Evolutionary conservation across 148 eudicot species (phyloP), one percentile per base, ranked within the genome.

Genomic region (Fallopia convolvulus): DNA sequence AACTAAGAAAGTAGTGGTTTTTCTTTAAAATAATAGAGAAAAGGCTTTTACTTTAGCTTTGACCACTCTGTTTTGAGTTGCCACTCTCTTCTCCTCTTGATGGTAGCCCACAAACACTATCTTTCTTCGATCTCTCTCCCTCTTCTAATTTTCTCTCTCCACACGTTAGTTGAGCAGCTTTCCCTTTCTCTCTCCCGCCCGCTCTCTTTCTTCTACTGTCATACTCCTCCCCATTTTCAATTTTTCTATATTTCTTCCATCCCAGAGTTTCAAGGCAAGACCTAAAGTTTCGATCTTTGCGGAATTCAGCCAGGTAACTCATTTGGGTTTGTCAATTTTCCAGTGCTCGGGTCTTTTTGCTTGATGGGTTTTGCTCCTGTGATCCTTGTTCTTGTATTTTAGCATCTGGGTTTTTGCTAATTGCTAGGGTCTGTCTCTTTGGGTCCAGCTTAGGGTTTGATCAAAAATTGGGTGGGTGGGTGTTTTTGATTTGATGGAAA

Each of bases 211-310:
- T 71, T 71, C 75, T 55, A 75, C 72, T 70, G 32, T 76, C 74
- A 74, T 61, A 70, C 72, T 78, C 78, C 73, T 75, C 33, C 72
- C 82, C 70, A 17, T 76, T 48, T 81, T 18, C 1, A 72, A 11
- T 46, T 48, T 72, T 42, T 70, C 23, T 41, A 14, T 65, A 26
- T 52, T 61, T 39, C 50, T 70, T 8, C 50, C 80, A 77, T 61
- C 75, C 77, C 52, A 53, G 74, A n/a, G 48, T 81, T 55, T 79
- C n/a, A 74, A 82, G 85, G 84, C 74, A 80, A 84, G 81, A 36
- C 86, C 81, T 77, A 85, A 85, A 85, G 84, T 80, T 83, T 65
- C 75, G 76, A 83, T 86, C 89, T 87, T 88, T 90, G 79, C 63
- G 56, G 56, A 39, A 36, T 39, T 42, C 72, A 77, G 80, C 50